These are phyloP conservation scores for Leptodontidium sp. DNA, from an alignment of 2,329 filamentous ascomycete genomes.

Conservation along the genomic window DNA sequence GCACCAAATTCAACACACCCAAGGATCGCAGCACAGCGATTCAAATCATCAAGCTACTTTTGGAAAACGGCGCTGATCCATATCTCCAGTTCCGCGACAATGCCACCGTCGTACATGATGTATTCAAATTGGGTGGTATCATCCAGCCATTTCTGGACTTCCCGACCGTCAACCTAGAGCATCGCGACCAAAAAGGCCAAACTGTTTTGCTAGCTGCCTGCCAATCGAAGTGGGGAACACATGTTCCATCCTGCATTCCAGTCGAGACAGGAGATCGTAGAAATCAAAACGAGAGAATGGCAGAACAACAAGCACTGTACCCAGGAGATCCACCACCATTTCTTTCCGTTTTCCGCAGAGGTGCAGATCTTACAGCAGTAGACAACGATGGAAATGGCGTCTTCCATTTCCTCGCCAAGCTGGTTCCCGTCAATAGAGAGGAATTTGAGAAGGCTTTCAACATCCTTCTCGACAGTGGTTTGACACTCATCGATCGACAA, in stretches of 20 bases:
- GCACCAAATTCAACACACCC: constrained; percentile 23
- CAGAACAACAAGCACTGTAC: neutral
- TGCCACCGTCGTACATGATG: constrained; percentile 25
- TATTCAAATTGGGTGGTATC: constrained; percentile 26
- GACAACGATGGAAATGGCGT: constrained; percentile 30
- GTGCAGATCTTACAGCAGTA: constrained; percentile 18
- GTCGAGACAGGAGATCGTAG: neutral
- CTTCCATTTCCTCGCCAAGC: constrained; percentile 21
- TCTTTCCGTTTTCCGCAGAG: constrained; percentile 19
- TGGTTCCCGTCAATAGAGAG: constrained; percentile 6
- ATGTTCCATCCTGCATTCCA: neutral
- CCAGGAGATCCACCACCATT: constrained; percentile 7
- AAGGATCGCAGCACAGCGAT: constrained; percentile 17
- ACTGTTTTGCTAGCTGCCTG: constrained; percentile 28
- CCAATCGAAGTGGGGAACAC: constrained; percentile 15
- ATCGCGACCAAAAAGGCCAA: constrained; percentile 25
- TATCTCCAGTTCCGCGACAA: constrained; percentile 14
- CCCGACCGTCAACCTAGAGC: constrained; percentile 22
- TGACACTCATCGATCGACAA: constrained; percentile 17
- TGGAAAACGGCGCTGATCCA: constrained; percentile 28
- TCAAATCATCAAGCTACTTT: constrained; percentile 25
- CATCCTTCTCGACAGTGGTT: constrained; percentile 13
- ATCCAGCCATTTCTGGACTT: constrained; percentile 30
- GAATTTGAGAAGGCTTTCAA: constrained; percentile 23
- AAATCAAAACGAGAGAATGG: constrained; percentile 1